Evolutionary conservation across 1,284 basidiomycete genomes (phyloP).

Genomic region (Leccinum pseudoinsigne): DNA sequence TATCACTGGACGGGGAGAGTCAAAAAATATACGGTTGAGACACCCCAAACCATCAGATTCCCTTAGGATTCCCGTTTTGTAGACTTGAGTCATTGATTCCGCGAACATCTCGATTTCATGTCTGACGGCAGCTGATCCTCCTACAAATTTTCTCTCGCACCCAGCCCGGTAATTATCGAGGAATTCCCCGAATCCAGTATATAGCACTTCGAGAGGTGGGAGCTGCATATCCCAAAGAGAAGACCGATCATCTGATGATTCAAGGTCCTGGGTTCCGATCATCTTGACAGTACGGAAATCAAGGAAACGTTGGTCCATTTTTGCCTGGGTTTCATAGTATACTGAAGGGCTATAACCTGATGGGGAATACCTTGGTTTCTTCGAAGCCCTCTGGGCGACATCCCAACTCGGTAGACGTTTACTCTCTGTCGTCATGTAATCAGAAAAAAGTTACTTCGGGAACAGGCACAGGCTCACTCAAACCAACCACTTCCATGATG

Average conservation of each 20-base stretch:
- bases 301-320: neutral
- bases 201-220: neutral
- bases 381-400: neutral
- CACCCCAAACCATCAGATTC: too few species aligned
- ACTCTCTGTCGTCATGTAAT: neutral
- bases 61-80: too few species aligned
- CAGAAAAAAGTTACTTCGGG: neutral
- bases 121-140: neutral
- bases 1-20: too few species aligned
- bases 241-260: neutral
- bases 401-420: neutral
- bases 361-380: neutral
- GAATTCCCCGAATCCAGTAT: neutral
- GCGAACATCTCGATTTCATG: neutral
- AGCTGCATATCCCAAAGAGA: neutral
- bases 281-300: neutral
- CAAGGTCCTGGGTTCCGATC: neutral
- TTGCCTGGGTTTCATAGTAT: neutral
- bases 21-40: too few species aligned
- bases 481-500: neutral
- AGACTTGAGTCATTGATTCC: neutral
- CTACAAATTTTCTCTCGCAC: neutral
- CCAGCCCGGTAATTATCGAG: neutral
- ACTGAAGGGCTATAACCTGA: neutral
- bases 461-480: neutral